Evolutionary conservation across 176 grass and related monocot genomes (phyloP).

Genomic region (Musa itinerans): DNA sequence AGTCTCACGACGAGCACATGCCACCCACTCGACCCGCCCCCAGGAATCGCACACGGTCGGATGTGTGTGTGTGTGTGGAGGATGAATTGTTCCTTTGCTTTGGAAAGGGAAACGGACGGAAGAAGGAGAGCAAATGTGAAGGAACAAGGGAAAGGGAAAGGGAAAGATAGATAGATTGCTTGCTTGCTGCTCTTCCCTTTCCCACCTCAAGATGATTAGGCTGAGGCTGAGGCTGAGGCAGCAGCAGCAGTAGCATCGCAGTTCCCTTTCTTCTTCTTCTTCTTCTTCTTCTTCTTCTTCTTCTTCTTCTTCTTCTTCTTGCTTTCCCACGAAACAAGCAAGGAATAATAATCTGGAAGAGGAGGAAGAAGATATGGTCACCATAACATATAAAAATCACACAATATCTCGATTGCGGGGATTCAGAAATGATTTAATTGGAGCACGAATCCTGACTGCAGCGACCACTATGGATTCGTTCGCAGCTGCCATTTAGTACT

Average conservation of each 20-base stretch:
- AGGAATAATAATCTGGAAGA: neutral
- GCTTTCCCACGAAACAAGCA: neutral
- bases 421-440: slow-evolving; percentile 20
- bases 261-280: neutral
- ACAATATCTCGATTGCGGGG: slow-evolving; percentile 12
- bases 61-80: too few species aligned
- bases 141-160: too few species aligned
- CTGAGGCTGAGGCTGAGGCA: too few species aligned
- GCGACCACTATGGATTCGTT: slow-evolving; percentile 15
- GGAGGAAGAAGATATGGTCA: neutral
- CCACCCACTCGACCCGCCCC: neutral
- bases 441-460: neutral
- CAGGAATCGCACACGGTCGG: too few species aligned
- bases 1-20: neutral
- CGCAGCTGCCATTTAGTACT: neutral
- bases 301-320: neutral
- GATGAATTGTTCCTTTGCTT: neutral
- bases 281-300: too few species aligned
- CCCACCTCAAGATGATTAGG: too few species aligned
- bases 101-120: neutral
- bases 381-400: neutral
- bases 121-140: neutral
- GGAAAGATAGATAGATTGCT: too few species aligned
- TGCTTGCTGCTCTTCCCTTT: too few species aligned
- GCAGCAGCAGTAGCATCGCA: too few species aligned